A percentile compares a stretch with the other conserved stretches of the same genome.
Evolutionary conservation across 176 grass and related monocot species (phyloP).

Genomic region (Ampelocalamus luodianensis): DNA sequence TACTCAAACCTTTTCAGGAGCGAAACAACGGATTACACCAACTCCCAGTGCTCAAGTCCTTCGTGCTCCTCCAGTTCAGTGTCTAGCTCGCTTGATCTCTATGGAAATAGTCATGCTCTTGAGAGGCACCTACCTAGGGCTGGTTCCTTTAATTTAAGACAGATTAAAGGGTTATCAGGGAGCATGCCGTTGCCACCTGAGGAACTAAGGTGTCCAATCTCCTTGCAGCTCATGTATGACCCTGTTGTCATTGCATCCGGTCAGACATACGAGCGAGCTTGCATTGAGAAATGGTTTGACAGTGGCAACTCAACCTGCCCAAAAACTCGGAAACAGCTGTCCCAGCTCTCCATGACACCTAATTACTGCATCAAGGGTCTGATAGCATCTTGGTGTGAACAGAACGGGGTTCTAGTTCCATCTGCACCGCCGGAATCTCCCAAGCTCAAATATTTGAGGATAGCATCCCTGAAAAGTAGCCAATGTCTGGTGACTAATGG

Average conservation of each 20-base stretch:
- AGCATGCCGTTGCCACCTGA: slow-evolving; percentile 78
- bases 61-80: slow-evolving; percentile 46
- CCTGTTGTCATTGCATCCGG: slow-evolving; percentile 81
- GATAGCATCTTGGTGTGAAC: slow-evolving; percentile 83
- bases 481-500: slow-evolving; percentile 42
- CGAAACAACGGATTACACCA: slow-evolving; percentile 42
- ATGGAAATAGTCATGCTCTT: slow-evolving; percentile 28
- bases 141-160: slow-evolving; percentile 55
- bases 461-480: slow-evolving; percentile 51
- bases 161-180: slow-evolving; percentile 64
- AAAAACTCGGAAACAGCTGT: slow-evolving; percentile 73
- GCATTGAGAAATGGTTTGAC: slow-evolving; percentile 90
- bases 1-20: slow-evolving; percentile 66
- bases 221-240: slow-evolving; percentile 87
- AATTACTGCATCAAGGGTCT: slow-evolving; percentile 88
- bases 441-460: slow-evolving; percentile 64
- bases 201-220: slow-evolving; percentile 88
- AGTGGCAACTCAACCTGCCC: slow-evolving; percentile 76
- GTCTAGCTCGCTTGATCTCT: slow-evolving; percentile 38
- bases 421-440: slow-evolving; percentile 71
- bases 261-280: slow-evolving; percentile 87
- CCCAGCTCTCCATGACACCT: slow-evolving; percentile 67
- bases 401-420: slow-evolving; percentile 66
- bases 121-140: slow-evolving; percentile 46
- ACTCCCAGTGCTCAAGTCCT: slow-evolving; percentile 59